These are phyloP conservation scores for Fulvia fulva DNA, from an alignment of 2,329 filamentous ascomycete genomes.

Conservation along the genomic window DNA sequence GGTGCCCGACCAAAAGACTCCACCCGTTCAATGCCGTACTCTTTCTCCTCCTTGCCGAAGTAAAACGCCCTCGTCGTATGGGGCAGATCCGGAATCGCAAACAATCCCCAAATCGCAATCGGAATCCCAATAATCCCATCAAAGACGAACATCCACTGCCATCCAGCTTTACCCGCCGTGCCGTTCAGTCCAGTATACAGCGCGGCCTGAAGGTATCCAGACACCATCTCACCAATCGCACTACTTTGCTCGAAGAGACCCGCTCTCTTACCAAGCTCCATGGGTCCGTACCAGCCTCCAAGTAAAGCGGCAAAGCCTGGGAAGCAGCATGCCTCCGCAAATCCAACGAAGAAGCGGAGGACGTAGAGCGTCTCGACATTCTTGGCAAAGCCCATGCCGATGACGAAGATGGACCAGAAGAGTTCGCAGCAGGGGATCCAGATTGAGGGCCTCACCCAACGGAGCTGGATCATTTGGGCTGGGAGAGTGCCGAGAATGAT, in stretches of 20 bases:
- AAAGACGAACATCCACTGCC: conserved; percentile 49
- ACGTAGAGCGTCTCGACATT: conserved; percentile 16
- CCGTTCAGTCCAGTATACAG: conserved; percentile 48
- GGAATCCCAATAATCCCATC: conserved; percentile 54
- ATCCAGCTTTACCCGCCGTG: conserved; percentile 37
- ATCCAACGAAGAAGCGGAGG: conserved; percentile 14
- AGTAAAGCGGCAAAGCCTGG: conserved; percentile 33
- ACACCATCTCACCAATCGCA: conserved; percentile 45
- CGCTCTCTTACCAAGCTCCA: conserved; percentile 50
- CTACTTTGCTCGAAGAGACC: conserved; percentile 51
- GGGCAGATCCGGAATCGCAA: conserved; percentile 48
- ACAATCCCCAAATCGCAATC: conserved; percentile 48
- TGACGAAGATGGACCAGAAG: conserved; percentile 12
- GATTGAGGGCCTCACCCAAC: conserved; percentile 9
- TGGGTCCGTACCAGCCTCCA: conserved; percentile 47
- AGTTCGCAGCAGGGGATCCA: conserved; percentile 12
- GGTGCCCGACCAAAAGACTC: conserved; percentile 6
- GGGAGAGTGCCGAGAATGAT: conserved; percentile 16
- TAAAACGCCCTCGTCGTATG: conserved; percentile 50
- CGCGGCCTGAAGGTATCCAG: conserved; percentile 53
- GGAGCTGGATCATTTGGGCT: conserved; percentile 10
- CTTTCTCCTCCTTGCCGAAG: conserved; percentile 29
- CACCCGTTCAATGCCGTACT: conserved; percentile 11
- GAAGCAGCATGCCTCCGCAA: conserved; percentile 14
- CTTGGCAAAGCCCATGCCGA: conserved; percentile 14